Conservation (phyloP, 139 green algal species). For the Coelastrella sp. region DNA sequence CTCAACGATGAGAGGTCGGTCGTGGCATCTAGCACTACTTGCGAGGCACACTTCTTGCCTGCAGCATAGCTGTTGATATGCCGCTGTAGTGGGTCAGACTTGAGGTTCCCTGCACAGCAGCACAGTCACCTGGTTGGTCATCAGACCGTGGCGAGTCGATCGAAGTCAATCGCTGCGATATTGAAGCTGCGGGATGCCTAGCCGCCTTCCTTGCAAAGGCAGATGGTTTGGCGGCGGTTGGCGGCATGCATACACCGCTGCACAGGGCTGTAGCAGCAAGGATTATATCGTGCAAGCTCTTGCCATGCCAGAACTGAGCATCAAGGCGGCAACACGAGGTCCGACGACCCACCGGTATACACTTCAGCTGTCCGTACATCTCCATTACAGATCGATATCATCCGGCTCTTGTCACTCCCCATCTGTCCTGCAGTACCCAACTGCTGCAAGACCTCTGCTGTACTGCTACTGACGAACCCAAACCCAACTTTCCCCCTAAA, state of each 20-base stretch:
- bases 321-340: background rate
- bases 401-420: conserved; percentile 52
- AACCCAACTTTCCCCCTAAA: conserved; percentile 70
- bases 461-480: conserved; percentile 48
- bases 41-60: conserved; percentile 71
- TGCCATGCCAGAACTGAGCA: background rate
- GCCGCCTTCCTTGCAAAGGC: too few relatives aligned
- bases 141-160: too few relatives aligned
- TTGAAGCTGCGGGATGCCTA: too few relatives aligned
- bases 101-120: conserved; percentile 61
- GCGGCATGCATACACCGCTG: too few relatives aligned
- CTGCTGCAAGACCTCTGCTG: background rate
- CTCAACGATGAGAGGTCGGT: conserved; percentile 77
- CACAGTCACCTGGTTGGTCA: too few relatives aligned
- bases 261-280: too few relatives aligned
- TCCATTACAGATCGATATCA: conserved; percentile 86
- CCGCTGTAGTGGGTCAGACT: conserved; percentile 68
- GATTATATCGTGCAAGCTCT: too few relatives aligned
- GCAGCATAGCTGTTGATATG: conserved; percentile 73
- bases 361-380: conserved; percentile 60
- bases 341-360: conserved; percentile 48
- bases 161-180: too few relatives aligned
- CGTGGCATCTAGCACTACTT: conserved; percentile 62
- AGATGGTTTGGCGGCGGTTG: too few relatives aligned
- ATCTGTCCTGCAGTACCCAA: background rate